Conservation (phyloP, 2,329 filamentous ascomycete species). For the Paraphaeosphaeria minitans region DNA sequence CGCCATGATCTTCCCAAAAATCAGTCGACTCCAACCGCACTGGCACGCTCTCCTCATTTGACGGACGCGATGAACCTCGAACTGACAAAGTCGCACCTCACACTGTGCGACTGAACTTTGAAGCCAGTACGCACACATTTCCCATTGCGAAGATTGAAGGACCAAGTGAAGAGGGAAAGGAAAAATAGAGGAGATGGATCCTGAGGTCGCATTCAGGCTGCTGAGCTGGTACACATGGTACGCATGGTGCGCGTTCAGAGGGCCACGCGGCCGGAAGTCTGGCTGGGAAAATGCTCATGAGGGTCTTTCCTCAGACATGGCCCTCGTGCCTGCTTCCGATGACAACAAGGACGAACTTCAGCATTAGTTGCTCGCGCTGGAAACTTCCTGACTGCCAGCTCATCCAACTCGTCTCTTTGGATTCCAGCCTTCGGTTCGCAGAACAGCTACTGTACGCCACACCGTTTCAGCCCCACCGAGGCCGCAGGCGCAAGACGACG, state of each 20-base stretch:
- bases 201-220: background rate
- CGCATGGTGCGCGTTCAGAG: background rate
- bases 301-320: background rate
- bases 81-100: too few species aligned
- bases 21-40: too few species aligned
- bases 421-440: background rate
- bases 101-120: too few species aligned
- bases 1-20: too few species aligned
- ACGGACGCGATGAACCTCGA: too few species aligned
- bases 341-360: background rate
- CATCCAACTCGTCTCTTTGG: background rate
- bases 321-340: background rate
- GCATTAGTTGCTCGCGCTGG: background rate
- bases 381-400: too few species aligned
- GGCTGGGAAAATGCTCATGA: background rate
- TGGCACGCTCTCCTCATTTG: too few species aligned
- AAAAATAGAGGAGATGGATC: too few species aligned
- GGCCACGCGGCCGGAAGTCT: background rate
- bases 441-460: background rate
- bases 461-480: background rate
- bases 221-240: background rate
- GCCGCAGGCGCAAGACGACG: background rate
- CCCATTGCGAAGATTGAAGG: too few species aligned
- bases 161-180: too few species aligned
- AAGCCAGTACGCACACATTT: too few species aligned